These are phyloP conservation scores for Evernia prunastri DNA, from an alignment of 495 filamentous ascomycete species.

Conservation along the genomic window DNA sequence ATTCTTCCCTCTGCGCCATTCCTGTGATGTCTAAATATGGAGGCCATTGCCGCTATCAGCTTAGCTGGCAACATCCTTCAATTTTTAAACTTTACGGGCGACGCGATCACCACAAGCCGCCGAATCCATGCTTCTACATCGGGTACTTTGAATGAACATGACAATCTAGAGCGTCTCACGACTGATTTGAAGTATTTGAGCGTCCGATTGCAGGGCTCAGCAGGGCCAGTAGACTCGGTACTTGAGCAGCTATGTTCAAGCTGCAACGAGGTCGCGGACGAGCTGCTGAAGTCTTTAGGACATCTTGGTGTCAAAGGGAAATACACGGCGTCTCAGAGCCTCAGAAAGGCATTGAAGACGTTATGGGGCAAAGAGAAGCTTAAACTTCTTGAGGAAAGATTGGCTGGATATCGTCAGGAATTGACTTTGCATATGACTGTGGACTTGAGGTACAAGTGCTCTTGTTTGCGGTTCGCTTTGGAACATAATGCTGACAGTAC, in stretches of 20 bases:
- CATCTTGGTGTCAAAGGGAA: not conserved
- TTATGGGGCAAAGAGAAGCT: constrained; percentile 5
- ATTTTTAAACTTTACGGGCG: not conserved
- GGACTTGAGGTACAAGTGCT: not conserved
- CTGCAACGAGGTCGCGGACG: not conserved
- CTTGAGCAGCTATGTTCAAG: constrained; percentile 5
- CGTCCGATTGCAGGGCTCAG: not conserved
- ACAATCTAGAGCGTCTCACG: not conserved
- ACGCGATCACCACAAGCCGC: not conserved
- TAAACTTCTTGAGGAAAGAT: not conserved
- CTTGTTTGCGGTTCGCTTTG: not conserved
- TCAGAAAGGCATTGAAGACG: not conserved
- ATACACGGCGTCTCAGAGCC: not conserved
- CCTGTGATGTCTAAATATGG: not conserved
- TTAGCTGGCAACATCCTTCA: constrained; percentile 6
- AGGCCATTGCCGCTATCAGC: not conserved
- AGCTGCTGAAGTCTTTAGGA: not conserved
- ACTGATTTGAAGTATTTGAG: not conserved
- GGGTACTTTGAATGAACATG: not conserved
- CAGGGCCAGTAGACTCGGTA: not conserved
- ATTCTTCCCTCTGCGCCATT: not conserved
- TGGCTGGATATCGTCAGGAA: constrained; percentile 8
- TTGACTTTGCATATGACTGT: not conserved
- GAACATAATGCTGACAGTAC: not conserved
- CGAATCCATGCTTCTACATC: not conserved